Base-by-base conservation (phyloP, 2,329 filamentous ascomycete species). In the Harringtonia aguacate region DNA sequence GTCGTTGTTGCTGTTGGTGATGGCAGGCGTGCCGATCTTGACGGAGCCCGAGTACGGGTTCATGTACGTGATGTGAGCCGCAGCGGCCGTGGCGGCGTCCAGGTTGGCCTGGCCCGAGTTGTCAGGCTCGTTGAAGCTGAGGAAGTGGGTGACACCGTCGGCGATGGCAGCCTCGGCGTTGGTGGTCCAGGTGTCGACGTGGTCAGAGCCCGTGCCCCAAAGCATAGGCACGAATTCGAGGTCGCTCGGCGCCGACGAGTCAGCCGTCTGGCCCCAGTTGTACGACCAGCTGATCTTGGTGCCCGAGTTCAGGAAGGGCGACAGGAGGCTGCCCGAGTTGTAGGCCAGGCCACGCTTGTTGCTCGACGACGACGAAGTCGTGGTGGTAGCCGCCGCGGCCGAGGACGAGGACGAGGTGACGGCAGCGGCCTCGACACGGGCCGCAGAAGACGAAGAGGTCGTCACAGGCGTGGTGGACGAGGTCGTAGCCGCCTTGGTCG, bases 41-140 rank as follows among this genome's bases (percentile, higher is more conserved):
- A 66, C 74, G 55, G 70, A 61, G 56, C 65, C 68, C n/a, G 60
- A 53, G 57, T 72, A 79, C 20, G 67, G 66, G 64, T 73, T 72
- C 66, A 83, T 67, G 58, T 66, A 67, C 56, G 69, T 52, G 44
- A 67, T 69, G 61, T 78, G 77, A 24, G 61, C 61, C 1, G 58
- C 33, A n/a, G 76, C 78, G 33, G 77, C 78, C 2, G 55, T 57
- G 7, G 53, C 53, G n/a, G 77, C 64, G 21, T 61, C 58, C 58
- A 82, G 58, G 66, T 80, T 75, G 53, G 77, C 65, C 63, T 85
- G 80, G n/a, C 57, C 57, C 13, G 53, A 52, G 49, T 72, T 70
- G 60, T 86, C 82, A 37, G 78, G 78, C 69, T 86, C 81, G 70
- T 86, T 86, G 73, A 84, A 84, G 59, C 71, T 70, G 56, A 85